A percentile compares a stretch with the other conserved stretches of the same genome.
Evolutionary conservation across 306 rosid genomes (phyloP).

Genomic region (Dicorynia guianensis): DNA sequence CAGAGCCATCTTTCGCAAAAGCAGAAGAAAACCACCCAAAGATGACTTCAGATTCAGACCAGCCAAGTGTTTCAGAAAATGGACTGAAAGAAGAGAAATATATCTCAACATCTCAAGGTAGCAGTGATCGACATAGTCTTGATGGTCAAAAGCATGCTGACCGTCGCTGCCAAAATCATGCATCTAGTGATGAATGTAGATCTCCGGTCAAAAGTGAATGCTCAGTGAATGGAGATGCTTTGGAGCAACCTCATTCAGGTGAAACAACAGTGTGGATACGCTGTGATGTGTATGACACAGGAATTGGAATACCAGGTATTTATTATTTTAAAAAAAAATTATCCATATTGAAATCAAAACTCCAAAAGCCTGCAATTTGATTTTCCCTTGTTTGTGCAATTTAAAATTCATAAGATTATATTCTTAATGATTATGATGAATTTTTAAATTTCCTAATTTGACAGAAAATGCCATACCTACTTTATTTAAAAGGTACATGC

Average conservation of each 20-base stretch:
- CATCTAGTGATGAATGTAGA: conserved; percentile 52
- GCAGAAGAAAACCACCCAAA: conserved; percentile 53
- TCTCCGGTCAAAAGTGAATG: conserved; percentile 60
- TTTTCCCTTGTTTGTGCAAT: background rate
- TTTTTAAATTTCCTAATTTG: conserved; percentile 27
- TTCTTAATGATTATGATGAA: background rate
- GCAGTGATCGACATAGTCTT: conserved; percentile 43
- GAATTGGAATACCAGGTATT: conserved; percentile 98
- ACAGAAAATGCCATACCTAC: conserved; percentile 87
- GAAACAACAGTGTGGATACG: conserved; percentile 89
- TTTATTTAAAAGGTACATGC: conserved; percentile 94
- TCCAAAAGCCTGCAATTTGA: background rate
- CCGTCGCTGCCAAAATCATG: conserved; percentile 46
- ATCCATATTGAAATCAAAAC: background rate
- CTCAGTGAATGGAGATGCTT: conserved; percentile 55
- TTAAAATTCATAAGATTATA: background rate
- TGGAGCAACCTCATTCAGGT: conserved; percentile 53
- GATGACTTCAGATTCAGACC: conserved; percentile 45
- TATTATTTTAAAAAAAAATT: background rate
- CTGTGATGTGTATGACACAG: conserved; percentile 93
- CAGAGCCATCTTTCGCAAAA: conserved; percentile 62
- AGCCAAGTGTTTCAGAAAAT: conserved; percentile 45
- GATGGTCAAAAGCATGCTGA: conserved; percentile 49
- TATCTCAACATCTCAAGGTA: conserved; percentile 44
- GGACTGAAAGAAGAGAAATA: conserved; percentile 62